phyloP scores from a whole-genome alignment of 1,284 basidiomycete genomes.

The Trametes hirsuta region DNA sequence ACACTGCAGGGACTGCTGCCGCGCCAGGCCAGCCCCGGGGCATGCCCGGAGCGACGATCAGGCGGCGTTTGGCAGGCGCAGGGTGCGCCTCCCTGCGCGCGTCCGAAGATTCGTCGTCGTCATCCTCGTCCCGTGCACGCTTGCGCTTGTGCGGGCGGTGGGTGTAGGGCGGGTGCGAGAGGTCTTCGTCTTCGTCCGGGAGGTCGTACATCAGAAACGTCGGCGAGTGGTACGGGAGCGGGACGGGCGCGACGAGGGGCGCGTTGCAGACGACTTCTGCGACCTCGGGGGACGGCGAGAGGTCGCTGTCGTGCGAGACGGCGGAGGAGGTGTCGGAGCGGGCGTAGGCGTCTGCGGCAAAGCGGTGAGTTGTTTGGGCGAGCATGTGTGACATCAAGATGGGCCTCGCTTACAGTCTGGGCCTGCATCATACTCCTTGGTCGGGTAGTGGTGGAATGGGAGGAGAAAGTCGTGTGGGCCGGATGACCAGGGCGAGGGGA shows the following conservation, averaged over 20 bases:
- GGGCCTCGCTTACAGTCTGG: conserved; percentile 21
- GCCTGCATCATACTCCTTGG: conserved; percentile 6
- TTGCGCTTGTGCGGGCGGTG: conserved; percentile 57
- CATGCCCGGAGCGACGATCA: conserved; percentile 2
- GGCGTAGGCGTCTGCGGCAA: conserved; percentile 40
- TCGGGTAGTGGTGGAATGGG: conserved; percentile 25
- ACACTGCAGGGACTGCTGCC: not conserved
- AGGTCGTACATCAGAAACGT: conserved; percentile 66
- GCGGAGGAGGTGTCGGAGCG: conserved; percentile 44
- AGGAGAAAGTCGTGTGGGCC: conserved; percentile 29
- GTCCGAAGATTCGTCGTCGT: conserved; percentile 26
- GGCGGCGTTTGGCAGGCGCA: conserved; percentile 27
- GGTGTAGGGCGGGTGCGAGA: conserved; percentile 69
- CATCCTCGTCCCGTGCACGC: conserved; percentile 39
- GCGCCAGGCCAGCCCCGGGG: conserved; percentile 4
- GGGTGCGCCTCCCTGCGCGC: conserved; percentile 4
- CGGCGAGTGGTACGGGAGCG: conserved; percentile 69
- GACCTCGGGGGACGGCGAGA: conserved; percentile 33
- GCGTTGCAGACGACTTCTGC: conserved; percentile 61
- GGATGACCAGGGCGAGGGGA: conserved; percentile 21
- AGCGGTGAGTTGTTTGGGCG: not conserved
- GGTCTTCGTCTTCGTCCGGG: conserved; percentile 70
- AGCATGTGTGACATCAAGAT: conserved; percentile 2
- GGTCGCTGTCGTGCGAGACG: conserved; percentile 28
- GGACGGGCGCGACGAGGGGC: conserved; percentile 65